These are phyloP conservation scores for Coelastrella sp. DNA, from an alignment of 139 green algal species.

Conservation along the genomic window DNA sequence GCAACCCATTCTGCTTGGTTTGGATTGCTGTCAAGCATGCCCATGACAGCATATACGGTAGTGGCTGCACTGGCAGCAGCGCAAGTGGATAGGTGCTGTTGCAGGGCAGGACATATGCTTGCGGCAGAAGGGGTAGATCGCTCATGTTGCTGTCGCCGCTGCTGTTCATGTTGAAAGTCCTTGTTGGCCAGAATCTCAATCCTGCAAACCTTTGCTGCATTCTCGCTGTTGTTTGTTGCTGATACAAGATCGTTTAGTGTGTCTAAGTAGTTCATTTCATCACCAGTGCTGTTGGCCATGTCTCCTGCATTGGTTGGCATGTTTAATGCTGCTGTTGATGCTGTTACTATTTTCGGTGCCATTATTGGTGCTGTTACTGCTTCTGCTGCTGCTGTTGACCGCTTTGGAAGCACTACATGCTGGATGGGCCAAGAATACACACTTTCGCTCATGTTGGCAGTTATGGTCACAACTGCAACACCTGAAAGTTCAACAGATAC, in stretches of 20 bases:
- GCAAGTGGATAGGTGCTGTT: not conserved
- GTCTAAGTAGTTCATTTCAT: too few species aligned
- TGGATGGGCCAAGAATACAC: not conserved
- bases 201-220: not conserved
- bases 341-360: not conserved
- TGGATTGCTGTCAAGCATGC: not conserved
- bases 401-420: not conserved
- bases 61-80: not conserved
- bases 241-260: too few species aligned
- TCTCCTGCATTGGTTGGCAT: too few species aligned
- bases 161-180: not conserved
- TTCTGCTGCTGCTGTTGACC: not conserved
- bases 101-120: not conserved
- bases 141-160: conserved; percentile 21
- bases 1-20: not conserved
- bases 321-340: not conserved
- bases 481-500: not conserved
- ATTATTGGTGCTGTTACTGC: not conserved
- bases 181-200: too few species aligned
- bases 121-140: not conserved
- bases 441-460: not conserved
- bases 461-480: not conserved
- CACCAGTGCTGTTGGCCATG: too few species aligned
- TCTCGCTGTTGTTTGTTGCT: not conserved
- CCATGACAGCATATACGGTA: not conserved